Evolutionary conservation across 1,284 basidiomycete genomes (phyloP), one percentile per base, ranked within the genome.

Genomic region (Sporisorium reilianum): DNA sequence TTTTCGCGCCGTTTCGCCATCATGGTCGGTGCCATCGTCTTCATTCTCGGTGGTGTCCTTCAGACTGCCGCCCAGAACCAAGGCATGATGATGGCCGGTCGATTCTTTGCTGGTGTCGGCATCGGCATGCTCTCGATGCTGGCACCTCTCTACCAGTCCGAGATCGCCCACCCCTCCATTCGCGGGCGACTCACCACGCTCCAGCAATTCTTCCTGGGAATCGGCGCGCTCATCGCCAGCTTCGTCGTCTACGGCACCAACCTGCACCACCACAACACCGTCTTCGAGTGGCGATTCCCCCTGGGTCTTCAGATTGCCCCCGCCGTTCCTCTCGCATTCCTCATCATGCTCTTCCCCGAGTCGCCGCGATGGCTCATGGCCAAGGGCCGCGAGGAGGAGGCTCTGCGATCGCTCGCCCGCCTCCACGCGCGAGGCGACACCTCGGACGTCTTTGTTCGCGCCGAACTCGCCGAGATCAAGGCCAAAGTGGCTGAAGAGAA

Each of bases 141-240:
- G 23, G 89, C 89, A 1, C 89, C 89, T 14, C 81, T 90, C 5
- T 91, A 90, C 80, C 86, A 87, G 67, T 85, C 85, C 14, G 89
- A 90, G 84, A 90, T 90, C 59, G 89, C 89, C 2, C 89, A 90
- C 67, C 89, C 89, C 0, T 88, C 88, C 75, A 89, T 89, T 55
- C 87, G 90, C 28, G 90, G 90, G 20, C 85, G 89, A 32, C 85
- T 90, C 41, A 90, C 89, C 2, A 90, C 89, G 2, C 85, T 90
- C 25, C 90, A 90, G 83, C 89, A 90, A 78, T 87, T 88, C 77
- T 87, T 87, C 85, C 80, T 88, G 26, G 87, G 87, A 41, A 86
- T 88, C 49, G 87, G 87, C 25, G 86, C 85, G 2, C 79, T 87
- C 51, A 75, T 86, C n/a, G 86, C 86, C 23, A 83, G 78, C 23